Conservation (phyloP, 108 stramenopile species). For the Licmophora abbreviata region DNA sequence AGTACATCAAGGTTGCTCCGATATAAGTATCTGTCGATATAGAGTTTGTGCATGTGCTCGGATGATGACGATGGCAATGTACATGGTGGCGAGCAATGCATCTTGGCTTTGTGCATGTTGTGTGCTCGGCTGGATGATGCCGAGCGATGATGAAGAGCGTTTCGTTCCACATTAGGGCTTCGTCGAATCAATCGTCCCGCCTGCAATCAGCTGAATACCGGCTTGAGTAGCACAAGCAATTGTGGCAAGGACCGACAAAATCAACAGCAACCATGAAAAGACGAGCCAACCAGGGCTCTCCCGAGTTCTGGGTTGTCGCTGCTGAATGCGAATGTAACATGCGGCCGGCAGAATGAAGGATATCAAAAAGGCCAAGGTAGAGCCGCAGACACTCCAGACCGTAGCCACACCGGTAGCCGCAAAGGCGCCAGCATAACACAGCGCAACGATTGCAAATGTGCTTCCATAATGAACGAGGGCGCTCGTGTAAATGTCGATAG, state of each 20-base stretch:
- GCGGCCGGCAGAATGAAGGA: conserved; percentile 60
- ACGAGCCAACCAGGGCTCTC: conserved; percentile 12
- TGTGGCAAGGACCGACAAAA: conserved; percentile 13
- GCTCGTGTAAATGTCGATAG: too few relatives aligned
- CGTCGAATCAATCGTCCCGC: not conserved
- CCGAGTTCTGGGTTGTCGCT: not conserved
- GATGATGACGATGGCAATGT: too few relatives aligned
- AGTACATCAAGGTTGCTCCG: too few relatives aligned
- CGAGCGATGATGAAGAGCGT: too few relatives aligned
- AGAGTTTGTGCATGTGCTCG: too few relatives aligned
- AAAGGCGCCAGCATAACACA: conserved; percentile 49
- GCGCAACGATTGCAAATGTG: conserved; percentile 41
- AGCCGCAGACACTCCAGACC: conserved; percentile 73
- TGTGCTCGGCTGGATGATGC: too few relatives aligned
- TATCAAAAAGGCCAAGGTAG: conserved; percentile 63
- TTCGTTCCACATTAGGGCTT: too few relatives aligned
- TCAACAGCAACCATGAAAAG: conserved; percentile 20
- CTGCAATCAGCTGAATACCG: not conserved
- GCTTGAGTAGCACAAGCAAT: conserved; percentile 6
- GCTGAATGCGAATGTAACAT: conserved; percentile 33
- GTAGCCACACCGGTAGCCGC: conserved; percentile 58
- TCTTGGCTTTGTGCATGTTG: too few relatives aligned
- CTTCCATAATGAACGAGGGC: conserved; percentile 35
- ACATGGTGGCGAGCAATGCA: too few relatives aligned
- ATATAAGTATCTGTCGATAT: too few relatives aligned